Base-by-base conservation (phyloP, 768 basidiomycete genomes). In the Lentinula detonsa region DNA sequence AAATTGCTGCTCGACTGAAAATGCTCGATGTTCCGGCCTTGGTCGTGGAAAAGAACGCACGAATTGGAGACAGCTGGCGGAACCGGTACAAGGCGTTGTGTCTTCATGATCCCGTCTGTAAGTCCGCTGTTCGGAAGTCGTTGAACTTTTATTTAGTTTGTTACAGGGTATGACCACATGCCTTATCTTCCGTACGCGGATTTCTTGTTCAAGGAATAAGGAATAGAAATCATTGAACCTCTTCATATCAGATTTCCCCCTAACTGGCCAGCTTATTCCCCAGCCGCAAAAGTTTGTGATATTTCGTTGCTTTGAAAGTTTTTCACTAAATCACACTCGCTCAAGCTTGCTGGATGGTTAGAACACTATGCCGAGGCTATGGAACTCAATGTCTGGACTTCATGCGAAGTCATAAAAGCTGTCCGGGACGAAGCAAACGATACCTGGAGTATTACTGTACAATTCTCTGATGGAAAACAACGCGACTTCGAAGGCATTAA, bases 381-480 rank as follows among this genome's bases (percentile, higher is more conserved):
- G 37, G 87, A 88, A 59, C 69, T 90, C 43, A 81, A 86, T 60
- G 79, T 85, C 9, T 88, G 86, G 88, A 83, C 80, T 0, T 80
- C 82, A 0, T 74, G 82, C 0, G 73, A 64, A 15, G 74, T 84
- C 18, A 69, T 65, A n/a, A 73, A 68, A 34, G 70, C 78, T 9
- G 65, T 65, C 0, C 78, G 78, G 70, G 65, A 79, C 65, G 70
- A 73, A 13, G 63, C 65, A 51, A 72, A 70, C 50, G 69, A 74
- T 37, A 74, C 70, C 4, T 85, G 84, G 84, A 72, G 74, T 18
- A 78, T 84, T 33, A 71, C 68, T 7, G 67, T 85, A 53, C 67
- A 68, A 13, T 70, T 73, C 33, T 70, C 65, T 11, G 71, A 73
- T 63, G 64, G 74, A 18, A 62, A 69, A 56, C 65, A 76, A 51